Evolutionary conservation across 768 basidiomycete genomes (phyloP), one percentile per base, ranked within the genome.

Genomic region (Tulasnella sp.): DNA sequence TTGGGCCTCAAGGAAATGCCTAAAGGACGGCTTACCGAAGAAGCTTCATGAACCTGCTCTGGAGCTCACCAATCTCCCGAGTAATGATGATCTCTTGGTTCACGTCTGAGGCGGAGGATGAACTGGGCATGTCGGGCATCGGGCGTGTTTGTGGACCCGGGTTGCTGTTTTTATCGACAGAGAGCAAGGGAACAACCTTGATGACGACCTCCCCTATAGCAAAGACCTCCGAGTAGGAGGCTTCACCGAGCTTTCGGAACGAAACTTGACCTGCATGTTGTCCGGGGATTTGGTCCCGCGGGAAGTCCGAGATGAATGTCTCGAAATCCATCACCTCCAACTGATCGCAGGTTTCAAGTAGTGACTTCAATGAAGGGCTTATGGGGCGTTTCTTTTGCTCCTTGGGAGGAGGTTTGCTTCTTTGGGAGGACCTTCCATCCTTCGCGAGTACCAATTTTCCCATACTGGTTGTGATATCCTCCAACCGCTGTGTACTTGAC

Each of bases 201-300:
- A 96, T 86, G n/a, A 96, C 95, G 40, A 96, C 89, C 79, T 92
- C 89, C 2, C 91, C 91, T 71, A 96, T 91, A 9, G 92, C 92
- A 82, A 94, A 99, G 37, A 99, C 97, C 81, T 99, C 97, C 0
- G 94, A 97, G 83, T 92, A 99, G 70, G 93, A 94, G 8, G 97
- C 97, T 84, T 99, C 97, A 54, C 97, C 97, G 67, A 98, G 90
- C 83, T 99, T 99, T 79, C 84, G 86, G 83, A 95, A 94, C 7
- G 75, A 82, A 31, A 82, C 45, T 45, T 45, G 45, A 45, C 69
- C 78, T 6, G 72, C 38, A 0, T 36, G 67, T 34, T 76, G 64
- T 7, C 81, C 79, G n/a, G 80, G 79, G 67, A 79, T 83, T 79
- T 77, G 80, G 73, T 78, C 93, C 78, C 87, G 88, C 12, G 91